phyloP scores from a whole-genome alignment of 371 early-diverging fungal genomes.

The Ordospora colligata region DNA sequence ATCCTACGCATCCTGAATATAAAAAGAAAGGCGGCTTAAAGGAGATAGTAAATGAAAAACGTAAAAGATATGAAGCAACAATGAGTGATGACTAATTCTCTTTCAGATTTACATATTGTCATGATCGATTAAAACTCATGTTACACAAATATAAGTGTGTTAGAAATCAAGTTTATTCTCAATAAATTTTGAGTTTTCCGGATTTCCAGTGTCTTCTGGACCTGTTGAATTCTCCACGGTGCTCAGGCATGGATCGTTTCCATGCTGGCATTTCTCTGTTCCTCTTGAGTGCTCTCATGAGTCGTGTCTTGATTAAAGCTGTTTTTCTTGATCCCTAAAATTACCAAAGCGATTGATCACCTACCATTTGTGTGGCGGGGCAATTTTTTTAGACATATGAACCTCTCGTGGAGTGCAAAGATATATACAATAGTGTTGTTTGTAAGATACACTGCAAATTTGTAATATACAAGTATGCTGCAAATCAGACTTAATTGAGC shows the following conservation, averaged over 20 bases:
- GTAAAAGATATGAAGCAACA: slow-evolving; percentile 4
- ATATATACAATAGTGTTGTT: neutral
- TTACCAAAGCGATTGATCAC: neutral
- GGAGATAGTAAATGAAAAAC: slow-evolving; percentile 14
- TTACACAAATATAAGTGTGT: neutral
- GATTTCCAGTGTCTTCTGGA: slow-evolving; percentile 58
- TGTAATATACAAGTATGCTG: too few species aligned
- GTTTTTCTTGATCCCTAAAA: slow-evolving; percentile 50
- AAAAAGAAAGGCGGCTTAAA: neutral
- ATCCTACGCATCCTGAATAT: slow-evolving; percentile 35
- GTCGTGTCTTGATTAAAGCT: slow-evolving; percentile 55
- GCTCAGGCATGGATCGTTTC: slow-evolving; percentile 56
- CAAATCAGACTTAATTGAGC: neutral
- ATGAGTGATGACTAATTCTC: neutral
- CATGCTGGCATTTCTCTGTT: slow-evolving; percentile 59
- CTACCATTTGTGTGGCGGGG: neutral
- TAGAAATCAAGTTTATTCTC: slow-evolving; percentile 16
- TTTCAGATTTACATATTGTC: neutral
- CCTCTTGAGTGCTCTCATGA: slow-evolving; percentile 52
- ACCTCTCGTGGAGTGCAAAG: neutral
- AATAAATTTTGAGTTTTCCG: slow-evolving; percentile 55
- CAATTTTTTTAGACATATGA: slow-evolving; percentile 5
- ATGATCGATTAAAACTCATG: neutral
- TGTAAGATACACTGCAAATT: neutral
- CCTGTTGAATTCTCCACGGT: slow-evolving; percentile 50